These are phyloP conservation scores for Begonia masoniana DNA, from an alignment of 306 rosid species.

Conservation along the genomic window DNA sequence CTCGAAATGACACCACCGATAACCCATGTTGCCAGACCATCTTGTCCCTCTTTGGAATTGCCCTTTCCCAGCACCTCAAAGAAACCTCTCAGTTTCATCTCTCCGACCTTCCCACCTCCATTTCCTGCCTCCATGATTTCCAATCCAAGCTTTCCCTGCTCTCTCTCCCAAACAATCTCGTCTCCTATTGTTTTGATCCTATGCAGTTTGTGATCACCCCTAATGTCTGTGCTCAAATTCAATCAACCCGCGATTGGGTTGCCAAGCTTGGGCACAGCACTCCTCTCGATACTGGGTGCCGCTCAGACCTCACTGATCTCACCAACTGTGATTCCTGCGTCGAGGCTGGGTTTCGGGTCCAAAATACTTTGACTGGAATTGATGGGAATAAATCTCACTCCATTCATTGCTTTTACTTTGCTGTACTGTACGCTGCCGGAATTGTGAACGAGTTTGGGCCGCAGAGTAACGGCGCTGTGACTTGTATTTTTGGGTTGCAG, in stretches of 20 bases:
- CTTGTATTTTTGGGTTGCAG: conserved; percentile 42
- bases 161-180: conserved; percentile 26
- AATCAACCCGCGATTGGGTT: conserved; percentile 45
- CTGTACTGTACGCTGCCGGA: conserved; percentile 82
- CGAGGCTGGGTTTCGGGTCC: conserved; percentile 32
- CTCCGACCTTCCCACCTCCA: conserved; percentile 36
- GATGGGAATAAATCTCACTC: conserved; percentile 61
- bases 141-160: conserved; percentile 43
- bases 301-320: conserved; percentile 38
- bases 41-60: conserved; percentile 45
- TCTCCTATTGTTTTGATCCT: conserved; percentile 39
- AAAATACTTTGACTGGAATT: conserved; percentile 14
- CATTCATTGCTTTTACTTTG: conserved; percentile 35
- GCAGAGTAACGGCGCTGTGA: conserved; percentile 43
- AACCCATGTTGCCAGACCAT: conserved; percentile 45
- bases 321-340: conserved; percentile 51
- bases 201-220: conserved; percentile 42
- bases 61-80: conserved; percentile 48
- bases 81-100: conserved; percentile 56
- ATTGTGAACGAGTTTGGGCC: conserved; percentile 71
- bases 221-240: conserved; percentile 45
- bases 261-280: conserved; percentile 29
- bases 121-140: conserved; percentile 47
- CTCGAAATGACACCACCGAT: conserved; percentile 4
- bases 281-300: conserved; percentile 36